Base-by-base conservation (phyloP, 805 yeast species). In the Scheffersomyces lignosus region DNA sequence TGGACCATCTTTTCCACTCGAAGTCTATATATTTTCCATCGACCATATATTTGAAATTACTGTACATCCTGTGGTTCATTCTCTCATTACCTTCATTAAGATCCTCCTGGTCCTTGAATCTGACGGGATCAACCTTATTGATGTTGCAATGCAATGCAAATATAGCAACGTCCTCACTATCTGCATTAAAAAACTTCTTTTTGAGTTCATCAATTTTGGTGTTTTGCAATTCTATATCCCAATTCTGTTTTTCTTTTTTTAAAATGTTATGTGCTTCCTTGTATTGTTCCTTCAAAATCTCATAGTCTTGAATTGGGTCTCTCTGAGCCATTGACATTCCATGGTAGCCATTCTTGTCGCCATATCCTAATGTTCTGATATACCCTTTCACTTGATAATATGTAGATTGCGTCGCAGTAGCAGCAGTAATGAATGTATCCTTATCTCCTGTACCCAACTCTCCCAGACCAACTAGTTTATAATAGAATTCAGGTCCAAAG, bases 401-500 rank as follows among this genome's bases (percentile, higher is more conserved):
- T 1, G 70, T 66, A 18, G 59, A 51, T 4, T 46, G 47, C 24
- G 66, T 49, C 41, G 58, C 62, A 41, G 64, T 70, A 12, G 70
- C 69, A 1, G 71, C 71, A 0, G 71, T 67, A n/a, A 65, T 51
- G 36, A 66, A 65, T 9, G 71, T 66, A 37, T 66, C 73, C 41
- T 65, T 65, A 40, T 66, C 73, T 16, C 73, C 73, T 46, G 61
- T 66, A 3, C 71, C 73, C 2, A 67, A 70, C 0, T 67, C 66
- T 4, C 73, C 73, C 44, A 66, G 73, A 41, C 56, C 55, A 17
- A 66, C 48, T 33, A 66, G 52, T 6, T 70, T 60, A 41, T 66
- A 66, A 48, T 51, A 66, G 41, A 52, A 60, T 26, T 55, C 53
- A n/a, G 66, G 66, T 0, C 73, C 71, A 35, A 49, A 60, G 42